Evolutionary conservation across 441 rosid species (phyloP), one percentile per base, ranked within the genome.

Genomic region (Erodium trifolium): DNA sequence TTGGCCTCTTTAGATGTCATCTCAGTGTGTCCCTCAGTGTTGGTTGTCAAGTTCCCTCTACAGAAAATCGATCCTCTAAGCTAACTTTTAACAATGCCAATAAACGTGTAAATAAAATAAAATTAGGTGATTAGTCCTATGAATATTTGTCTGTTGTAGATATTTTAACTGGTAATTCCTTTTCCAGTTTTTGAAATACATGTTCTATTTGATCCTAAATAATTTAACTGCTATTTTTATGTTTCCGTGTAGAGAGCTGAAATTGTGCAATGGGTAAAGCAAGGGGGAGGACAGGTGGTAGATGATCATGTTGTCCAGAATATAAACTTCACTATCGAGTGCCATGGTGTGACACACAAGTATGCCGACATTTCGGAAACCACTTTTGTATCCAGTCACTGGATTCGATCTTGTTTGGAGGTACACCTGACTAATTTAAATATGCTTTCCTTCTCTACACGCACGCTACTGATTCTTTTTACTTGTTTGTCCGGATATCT

Each of bases 321-420:
- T 64, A 85, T 82, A 37, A 72, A 87, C 75, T 95, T 86, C 78
- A 85, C 84, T 19, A 73, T 95, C 34, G 96, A 95, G 68, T 82
- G 93, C 78, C 98, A 95, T 82, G 97, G 98, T 45, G 62, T 69
- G 78, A 74, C 77, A 75, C 76, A 81, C 35, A 66, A 68, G 63
- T 68, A 78, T 75, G 70, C 69, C 53, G 71, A 68, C 72, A 75
- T 53, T 75, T 31, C 73, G 37, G 67, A 73, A 60, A 83, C 79
- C 78, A 85, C 78, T 67, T 81, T 66, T 83, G 91, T 95, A 66
- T 95, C 99, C 65, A 90, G 91, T 79, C 99, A 95, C 59, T 95
- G 99, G 99, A 79, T 92, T 77, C 84, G 88, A 67, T 90, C 93
- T 81, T 95, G 97, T 83, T 82, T 90, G 79, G 91, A 92, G 98